Evolutionary conservation across 768 basidiomycete species (phyloP), one percentile per base, ranked within the genome.

Genomic region (Boletus barrowsii): DNA sequence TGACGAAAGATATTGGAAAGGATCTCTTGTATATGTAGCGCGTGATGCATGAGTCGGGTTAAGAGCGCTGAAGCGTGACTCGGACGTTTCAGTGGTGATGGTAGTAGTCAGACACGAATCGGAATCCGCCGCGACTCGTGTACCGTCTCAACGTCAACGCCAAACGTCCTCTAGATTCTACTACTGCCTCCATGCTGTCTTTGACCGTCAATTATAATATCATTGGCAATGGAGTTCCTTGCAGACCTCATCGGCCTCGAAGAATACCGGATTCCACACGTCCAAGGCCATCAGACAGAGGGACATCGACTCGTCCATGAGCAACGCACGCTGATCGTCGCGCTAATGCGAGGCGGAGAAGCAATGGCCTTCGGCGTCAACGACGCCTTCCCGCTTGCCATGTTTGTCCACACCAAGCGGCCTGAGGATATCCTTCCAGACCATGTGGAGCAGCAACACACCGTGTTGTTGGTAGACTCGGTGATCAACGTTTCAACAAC

Each of bases 151-250:
- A n/a, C n/a, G n/a, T n/a, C n/a, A n/a, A n/a, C n/a, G n/a, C n/a
- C n/a, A n/a, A n/a, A n/a, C n/a, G n/a, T n/a, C n/a, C n/a, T n/a
- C n/a, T n/a, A n/a, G n/a, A n/a, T n/a, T n/a, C n/a, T n/a, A n/a
- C n/a, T n/a, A n/a, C n/a, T n/a, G n/a, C n/a, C n/a, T n/a, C n/a
- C n/a, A n/a, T n/a, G n/a, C n/a, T n/a, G n/a, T n/a, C n/a, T n/a
- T n/a, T n/a, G n/a, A n/a, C n/a, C n/a, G n/a, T n/a, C n/a, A n/a
- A n/a, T n/a, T n/a, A n/a, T n/a, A n/a, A n/a, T n/a, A n/a, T n/a
- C n/a, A n/a, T 47, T 56, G 42, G 55, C 55, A 47, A 56, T 54
- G 55, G 55, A 56, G 51, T 56, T 56, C 55, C 51, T 56, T 47
- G 55, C 45, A 54, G 55, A 56, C 29, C 55, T 56, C 51, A 54